phyloP scores from a whole-genome alignment of 495 filamentous ascomycete species.

The Venustampulla echinocandica region DNA sequence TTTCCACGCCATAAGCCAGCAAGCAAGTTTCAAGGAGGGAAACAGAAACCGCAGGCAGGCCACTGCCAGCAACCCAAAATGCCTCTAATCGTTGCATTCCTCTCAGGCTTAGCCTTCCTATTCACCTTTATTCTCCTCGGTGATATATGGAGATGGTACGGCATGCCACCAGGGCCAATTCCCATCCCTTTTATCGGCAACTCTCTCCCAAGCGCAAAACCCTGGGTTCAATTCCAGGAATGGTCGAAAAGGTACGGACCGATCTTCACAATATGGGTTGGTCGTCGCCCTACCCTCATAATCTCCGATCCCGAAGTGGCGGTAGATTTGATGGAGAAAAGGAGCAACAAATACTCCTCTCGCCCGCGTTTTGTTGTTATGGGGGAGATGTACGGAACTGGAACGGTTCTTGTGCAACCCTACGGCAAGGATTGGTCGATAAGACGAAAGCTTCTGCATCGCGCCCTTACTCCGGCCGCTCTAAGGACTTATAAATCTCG shows the following conservation, averaged over 20 bases:
- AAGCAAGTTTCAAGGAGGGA: no score
- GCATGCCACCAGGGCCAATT: constrained; percentile 46
- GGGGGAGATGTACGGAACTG: constrained; percentile 42
- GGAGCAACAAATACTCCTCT: constrained; percentile 44
- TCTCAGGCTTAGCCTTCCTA: no score
- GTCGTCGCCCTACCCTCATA: constrained; percentile 52
- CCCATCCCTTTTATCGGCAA: constrained; percentile 51
- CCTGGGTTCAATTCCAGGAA: constrained; percentile 53
- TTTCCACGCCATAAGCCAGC: no score
- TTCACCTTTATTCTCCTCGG: constrained; percentile 11
- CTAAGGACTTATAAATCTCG: constrained; percentile 38
- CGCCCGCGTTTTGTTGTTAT: constrained; percentile 47
- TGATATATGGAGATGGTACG: constrained; percentile 18
- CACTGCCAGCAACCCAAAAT: no score
- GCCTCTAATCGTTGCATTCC: no score
- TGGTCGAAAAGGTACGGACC: constrained; percentile 46
- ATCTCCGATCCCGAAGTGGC: constrained; percentile 54
- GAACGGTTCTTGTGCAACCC: constrained; percentile 41
- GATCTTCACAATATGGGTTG: constrained; percentile 56
- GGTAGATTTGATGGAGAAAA: constrained; percentile 47
- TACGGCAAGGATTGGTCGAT: constrained; percentile 38
- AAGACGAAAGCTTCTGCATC: constrained; percentile 32
- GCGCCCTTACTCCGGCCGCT: constrained; percentile 35
- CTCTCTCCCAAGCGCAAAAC: constrained; percentile 41
- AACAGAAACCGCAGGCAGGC: no score